A percentile compares a stretch with the other conserved stretches of the same genome.
phyloP scores from a whole-genome alignment of 352 stramenopile species.

The Pythium rhizo-oryzae region DNA sequence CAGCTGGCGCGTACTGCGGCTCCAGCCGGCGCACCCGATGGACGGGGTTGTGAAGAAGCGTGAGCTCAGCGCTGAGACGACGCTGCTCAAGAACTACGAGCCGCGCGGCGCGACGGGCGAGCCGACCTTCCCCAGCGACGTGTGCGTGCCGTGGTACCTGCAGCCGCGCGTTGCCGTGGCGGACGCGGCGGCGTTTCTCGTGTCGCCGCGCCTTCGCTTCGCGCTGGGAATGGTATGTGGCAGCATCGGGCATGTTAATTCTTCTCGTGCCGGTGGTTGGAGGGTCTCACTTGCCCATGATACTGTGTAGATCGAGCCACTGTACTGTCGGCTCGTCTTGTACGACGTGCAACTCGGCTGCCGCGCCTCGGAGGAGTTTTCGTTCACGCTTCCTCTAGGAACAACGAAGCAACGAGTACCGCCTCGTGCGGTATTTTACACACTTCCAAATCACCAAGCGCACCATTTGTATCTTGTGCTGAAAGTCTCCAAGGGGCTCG shows the following conservation, averaged over 20 bases:
- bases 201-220: constrained; percentile 49
- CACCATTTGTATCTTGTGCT: constrained; percentile 66
- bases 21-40: constrained; percentile 7
- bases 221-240: constrained; percentile 50
- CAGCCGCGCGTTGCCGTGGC: constrained; percentile 50
- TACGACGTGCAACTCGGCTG: constrained; percentile 63
- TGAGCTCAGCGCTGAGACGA: constrained; percentile 33
- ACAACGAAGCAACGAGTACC: background rate
- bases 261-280: too few species aligned
- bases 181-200: constrained; percentile 51
- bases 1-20: constrained; percentile 23
- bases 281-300: too few species aligned
- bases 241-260: too few species aligned
- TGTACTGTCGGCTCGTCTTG: constrained; percentile 59
- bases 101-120: constrained; percentile 43
- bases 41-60: constrained; percentile 24
- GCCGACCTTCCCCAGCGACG: constrained; percentile 52
- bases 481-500: constrained; percentile 65
- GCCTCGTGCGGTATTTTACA: constrained; percentile 54
- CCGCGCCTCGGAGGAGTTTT: constrained; percentile 68
- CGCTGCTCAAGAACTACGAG: constrained; percentile 70
- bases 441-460: constrained; percentile 47
- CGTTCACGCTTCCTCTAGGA: constrained; percentile 43
- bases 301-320: constrained; percentile 65
- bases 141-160: constrained; percentile 41